Evolutionary conservation across 2,329 filamentous ascomycete genomes (phyloP), one percentile per base, ranked within the genome.

Genomic region (Sporothrix schenckii): DNA sequence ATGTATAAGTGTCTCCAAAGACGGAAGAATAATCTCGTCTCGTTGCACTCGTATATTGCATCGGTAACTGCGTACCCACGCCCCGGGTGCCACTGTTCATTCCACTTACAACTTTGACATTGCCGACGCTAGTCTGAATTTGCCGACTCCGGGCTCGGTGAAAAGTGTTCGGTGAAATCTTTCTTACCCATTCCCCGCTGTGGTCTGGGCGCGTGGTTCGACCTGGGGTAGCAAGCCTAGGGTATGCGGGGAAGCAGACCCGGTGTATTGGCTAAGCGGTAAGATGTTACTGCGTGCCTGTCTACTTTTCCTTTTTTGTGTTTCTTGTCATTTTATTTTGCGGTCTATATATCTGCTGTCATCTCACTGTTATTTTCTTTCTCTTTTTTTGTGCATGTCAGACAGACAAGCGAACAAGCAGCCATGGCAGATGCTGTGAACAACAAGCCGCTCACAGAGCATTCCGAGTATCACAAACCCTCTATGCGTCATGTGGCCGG

Each of bases 41-140:
- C 16, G 53, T 56, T 34, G 53, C 14, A 56, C 53, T 34, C 53
- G 53, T 54, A 54, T 30, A 30, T 54, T 54, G 52, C 52, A 54
- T 54, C 21, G 21, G 50, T 21, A 53, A 27, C 50, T 24, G 3
- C n/a, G 24, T 30, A 30, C 52, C 24, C 24, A 54, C 5, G 52
- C 52, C 50, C 19, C n/a, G 52, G 14, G 11, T 54, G 52, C 11
- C 52, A 27, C 50, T 53, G 50, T 11, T 30, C 21, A 11, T 13
- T 54, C 52, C 24, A 30, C 30, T 30, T 54, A 54, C 52, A 30
- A 27, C 52, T 56, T 56, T 4, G 27, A 56, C 53, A 56, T 56
- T 56, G 53, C 53, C 53, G 53, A 56, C 53, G 53, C 53, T 56
- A 56, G 53, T 56, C 53, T 56, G 53, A 34, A 19, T 56, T 56